These are phyloP conservation scores for Wickerhamiella galacta DNA, from an alignment of 805 yeast genomes.

Conservation along the genomic window DNA sequence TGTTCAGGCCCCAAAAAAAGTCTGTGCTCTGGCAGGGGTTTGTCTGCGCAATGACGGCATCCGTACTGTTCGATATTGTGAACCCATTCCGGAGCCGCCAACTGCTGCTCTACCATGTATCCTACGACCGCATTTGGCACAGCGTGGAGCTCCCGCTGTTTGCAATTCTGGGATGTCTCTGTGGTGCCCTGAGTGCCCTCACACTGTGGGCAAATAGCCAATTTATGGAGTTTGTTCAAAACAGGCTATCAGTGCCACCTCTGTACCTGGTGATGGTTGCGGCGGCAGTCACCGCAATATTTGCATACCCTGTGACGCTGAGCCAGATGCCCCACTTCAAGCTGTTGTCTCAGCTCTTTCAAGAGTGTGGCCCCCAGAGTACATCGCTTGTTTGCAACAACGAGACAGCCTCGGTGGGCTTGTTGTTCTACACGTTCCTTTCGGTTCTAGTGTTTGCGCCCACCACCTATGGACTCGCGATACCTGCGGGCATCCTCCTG, in stretches of 20 bases:
- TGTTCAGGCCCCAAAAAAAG: slow-evolving; percentile 25
- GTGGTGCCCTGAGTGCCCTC: slow-evolving; percentile 48
- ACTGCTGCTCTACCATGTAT: slow-evolving; percentile 49
- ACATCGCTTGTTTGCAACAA: slow-evolving; percentile 8
- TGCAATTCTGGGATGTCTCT: slow-evolving; percentile 47
- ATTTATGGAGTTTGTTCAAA: slow-evolving; percentile 23
- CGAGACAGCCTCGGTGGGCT: slow-evolving; percentile 6
- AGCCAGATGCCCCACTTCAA: slow-evolving; percentile 37
- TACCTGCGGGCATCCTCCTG: slow-evolving; percentile 95
- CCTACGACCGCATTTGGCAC: slow-evolving; percentile 57
- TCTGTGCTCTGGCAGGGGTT: slow-evolving; percentile 71
- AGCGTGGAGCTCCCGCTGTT: slow-evolving; percentile 57
- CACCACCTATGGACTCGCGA: slow-evolving; percentile 48
- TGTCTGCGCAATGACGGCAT: slow-evolving; percentile 60
- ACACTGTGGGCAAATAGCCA: slow-evolving; percentile 33
- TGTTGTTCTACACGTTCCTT: slow-evolving; percentile 26
- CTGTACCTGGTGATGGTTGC: slow-evolving; percentile 33
- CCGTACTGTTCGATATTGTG: slow-evolving; percentile 37
- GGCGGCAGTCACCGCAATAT: slow-evolving; percentile 33
- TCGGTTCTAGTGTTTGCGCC: slow-evolving; percentile 47
- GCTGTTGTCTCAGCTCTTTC: slow-evolving; percentile 42
- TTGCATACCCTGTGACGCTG: slow-evolving; percentile 42
- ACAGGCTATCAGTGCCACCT: slow-evolving; percentile 16
- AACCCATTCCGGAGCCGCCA: slow-evolving; percentile 35
- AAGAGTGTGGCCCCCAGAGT: slow-evolving; percentile 36